Base-by-base conservation (phyloP, 106 monocot genomes). In the Hemerocallis citrina region DNA sequence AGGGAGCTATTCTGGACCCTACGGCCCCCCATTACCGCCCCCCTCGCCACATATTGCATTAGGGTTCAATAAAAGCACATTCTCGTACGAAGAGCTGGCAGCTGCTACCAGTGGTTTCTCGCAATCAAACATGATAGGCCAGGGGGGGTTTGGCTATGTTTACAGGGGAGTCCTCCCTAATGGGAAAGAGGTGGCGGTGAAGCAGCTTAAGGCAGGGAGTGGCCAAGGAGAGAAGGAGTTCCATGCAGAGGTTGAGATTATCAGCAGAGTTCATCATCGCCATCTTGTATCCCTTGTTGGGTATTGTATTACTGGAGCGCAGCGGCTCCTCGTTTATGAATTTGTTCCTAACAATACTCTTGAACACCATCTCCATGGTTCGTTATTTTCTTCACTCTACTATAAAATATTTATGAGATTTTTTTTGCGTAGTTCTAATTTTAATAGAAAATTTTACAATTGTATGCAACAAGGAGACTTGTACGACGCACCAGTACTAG, bases 211-310 rank as follows among this genome's bases (percentile, higher is more conserved):
- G 59, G 38, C 80, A 0, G 93, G 82, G 20, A 85, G 73, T 58
- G 64, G 93, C 57, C 89, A 89, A 47, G 93, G 89, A 13, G 93
- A 88, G 76, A 73, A 80, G 52, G 89, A 93, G 81, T 89, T 93
- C 71, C 88, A 89, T 23, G 85, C 89, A 3, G 92, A 92, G 75
- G 93, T 93, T 2, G 93, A 93, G 10, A 89, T 93, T 56, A 88
- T 93, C 33, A 93, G 93, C 64, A 56, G 93, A 34, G 93, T 93
- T 4, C 93, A 89, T 49, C 93, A 93, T 55, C 81, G 93, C 13
- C 89, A 93, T 57, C 65, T 93, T 9, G 93, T 93, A 15, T 83
- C 85, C 0, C 89, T 93, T 25, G 85, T 88, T 39, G 93, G 93
- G 2, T 93, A 89, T 55, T 93, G 71, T 67, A 93, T 89, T 34